Conservation (phyloP, 2,329 filamentous ascomycete genomes). For the Verticillium isaacii region DNA sequence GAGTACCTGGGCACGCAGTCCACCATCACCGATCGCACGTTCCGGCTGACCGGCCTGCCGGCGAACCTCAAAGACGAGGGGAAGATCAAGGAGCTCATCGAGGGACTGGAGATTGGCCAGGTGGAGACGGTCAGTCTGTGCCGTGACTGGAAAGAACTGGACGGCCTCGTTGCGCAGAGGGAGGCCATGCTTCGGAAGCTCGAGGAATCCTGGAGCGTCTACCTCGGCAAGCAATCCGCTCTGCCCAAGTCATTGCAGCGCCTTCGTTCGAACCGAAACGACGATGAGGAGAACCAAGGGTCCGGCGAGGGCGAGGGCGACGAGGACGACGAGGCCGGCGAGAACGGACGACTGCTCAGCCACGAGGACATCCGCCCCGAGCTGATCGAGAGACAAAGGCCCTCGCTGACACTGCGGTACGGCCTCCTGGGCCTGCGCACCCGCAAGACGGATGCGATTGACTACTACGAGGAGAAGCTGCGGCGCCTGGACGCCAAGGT, state of each 20-base stretch:
- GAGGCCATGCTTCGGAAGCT: conserved; percentile 63
- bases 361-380: conserved; percentile 14
- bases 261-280: conserved; percentile 11
- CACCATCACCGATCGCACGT: conserved; percentile 92
- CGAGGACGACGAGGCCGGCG: conserved; percentile 41
- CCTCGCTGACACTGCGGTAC: conserved; percentile 71
- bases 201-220: conserved; percentile 78
- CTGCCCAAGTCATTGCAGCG: conserved; percentile 28
- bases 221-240: conserved; percentile 53
- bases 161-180: conserved; percentile 62
- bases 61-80: conserved; percentile 71
- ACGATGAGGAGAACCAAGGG: conserved; percentile 19
- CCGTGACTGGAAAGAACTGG: conserved; percentile 79
- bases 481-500: conserved; percentile 75
- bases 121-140: conserved; percentile 87
- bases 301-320: conserved; percentile 24
- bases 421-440: conserved; percentile 69
- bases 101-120: conserved; percentile 81
- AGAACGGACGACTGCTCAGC: conserved; percentile 55
- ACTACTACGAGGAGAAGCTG: conserved; percentile 88
- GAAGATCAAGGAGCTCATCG: conserved; percentile 80
- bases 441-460: conserved; percentile 79
- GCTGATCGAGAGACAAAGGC: conserved; percentile 45
- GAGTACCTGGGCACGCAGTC: conserved; percentile 89
- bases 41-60: conserved; percentile 86